Evolutionary conservation across 2,329 filamentous ascomycete species (phyloP), one percentile per base, ranked within the genome.

Genomic region (Capronia americana): DNA sequence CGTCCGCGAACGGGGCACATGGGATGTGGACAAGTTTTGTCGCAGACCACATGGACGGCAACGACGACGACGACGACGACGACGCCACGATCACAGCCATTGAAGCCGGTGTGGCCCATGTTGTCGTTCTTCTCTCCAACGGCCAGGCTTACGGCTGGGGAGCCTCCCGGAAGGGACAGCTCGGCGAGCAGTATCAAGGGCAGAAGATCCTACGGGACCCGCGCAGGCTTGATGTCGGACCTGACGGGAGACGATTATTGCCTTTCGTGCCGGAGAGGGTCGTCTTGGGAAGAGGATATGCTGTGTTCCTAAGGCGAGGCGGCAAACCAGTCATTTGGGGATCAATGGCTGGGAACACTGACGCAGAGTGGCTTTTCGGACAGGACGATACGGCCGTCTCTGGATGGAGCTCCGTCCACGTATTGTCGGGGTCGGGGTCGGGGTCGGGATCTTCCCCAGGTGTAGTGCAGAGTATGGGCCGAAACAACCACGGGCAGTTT

Each of bases 131-230:
- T 0, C 79, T 96, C 3, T 85, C 85, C 51, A 90, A 90, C 74
- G 94, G 93, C 0, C 84, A 90, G 17, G 88, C 89, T 1, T 96
- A 91, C 75, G 93, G 92, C 2, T 98, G 94, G 94, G 95, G 95
- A 0, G 92, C 88, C 73, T 90, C 91, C 14, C 86, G 92, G 26
- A 95, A 97, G 75, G 92, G 92, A 0, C 94, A 99, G 76, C 80
- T 96, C 0, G 93, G 93, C 0, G 78, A 81, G 50, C 84, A 85
- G 0, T 79, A 80, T 30, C 81, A 79, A 5, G 70, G 63, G 0
- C 75, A 79, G 8, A 80, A 78, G 54, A 77, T 88, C 30, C 75
- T 89, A 1, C 84, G 85, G 78, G 74, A 74, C 17, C 92, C 92
- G 4, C 81, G 85, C 10, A 88, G 83, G 77, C 84, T 96, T 24